These are phyloP conservation scores for Polyplosphaeria fusca DNA, from an alignment of 495 filamentous ascomycete genomes.

Conservation along the genomic window DNA sequence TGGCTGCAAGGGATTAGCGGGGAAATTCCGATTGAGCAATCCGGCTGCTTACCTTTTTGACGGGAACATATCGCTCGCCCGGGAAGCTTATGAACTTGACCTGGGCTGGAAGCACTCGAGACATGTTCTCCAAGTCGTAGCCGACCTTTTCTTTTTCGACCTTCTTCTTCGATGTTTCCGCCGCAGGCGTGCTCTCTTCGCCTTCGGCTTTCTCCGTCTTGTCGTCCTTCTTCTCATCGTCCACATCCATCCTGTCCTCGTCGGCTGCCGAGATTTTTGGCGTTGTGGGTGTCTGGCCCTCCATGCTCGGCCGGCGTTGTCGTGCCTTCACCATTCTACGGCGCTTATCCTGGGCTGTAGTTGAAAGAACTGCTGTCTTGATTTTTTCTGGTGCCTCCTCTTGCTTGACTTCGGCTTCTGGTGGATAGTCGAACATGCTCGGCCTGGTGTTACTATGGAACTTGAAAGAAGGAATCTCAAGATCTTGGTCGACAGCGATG, in stretches of 20 bases:
- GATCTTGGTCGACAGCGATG: conserved; percentile 87
- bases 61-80: conserved; percentile 82
- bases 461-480: conserved; percentile 94
- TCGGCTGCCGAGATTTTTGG: conserved; percentile 52
- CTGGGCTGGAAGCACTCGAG: conserved; percentile 85
- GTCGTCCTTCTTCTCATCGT: conserved; percentile 64
- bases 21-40: not conserved
- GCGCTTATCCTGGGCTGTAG: conserved; percentile 94
- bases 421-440: conserved; percentile 96
- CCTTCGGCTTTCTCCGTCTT: conserved; percentile 48
- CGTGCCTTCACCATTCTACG: conserved; percentile 63
- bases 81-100: conserved; percentile 91
- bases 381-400: conserved; percentile 93
- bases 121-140: conserved; percentile 96
- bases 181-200: conserved; percentile 40
- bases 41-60: conserved; percentile 73
- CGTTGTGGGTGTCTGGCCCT: conserved; percentile 74
- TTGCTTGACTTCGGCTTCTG: conserved; percentile 88
- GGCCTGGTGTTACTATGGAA: conserved; percentile 91
- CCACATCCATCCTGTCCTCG: conserved; percentile 87
- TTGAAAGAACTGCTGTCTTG: conserved; percentile 93
- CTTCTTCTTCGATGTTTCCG: conserved; percentile 69
- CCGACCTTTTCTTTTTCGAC: conserved; percentile 94
- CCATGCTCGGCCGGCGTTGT: conserved; percentile 47
- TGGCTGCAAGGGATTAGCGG: conserved; percentile 61